Percentiles rank a stretch among this genome's conserved stretches.
Evolutionary conservation across 2,329 filamentous ascomycete species (phyloP).

Genomic region (Hirsutella minnesotensis): DNA sequence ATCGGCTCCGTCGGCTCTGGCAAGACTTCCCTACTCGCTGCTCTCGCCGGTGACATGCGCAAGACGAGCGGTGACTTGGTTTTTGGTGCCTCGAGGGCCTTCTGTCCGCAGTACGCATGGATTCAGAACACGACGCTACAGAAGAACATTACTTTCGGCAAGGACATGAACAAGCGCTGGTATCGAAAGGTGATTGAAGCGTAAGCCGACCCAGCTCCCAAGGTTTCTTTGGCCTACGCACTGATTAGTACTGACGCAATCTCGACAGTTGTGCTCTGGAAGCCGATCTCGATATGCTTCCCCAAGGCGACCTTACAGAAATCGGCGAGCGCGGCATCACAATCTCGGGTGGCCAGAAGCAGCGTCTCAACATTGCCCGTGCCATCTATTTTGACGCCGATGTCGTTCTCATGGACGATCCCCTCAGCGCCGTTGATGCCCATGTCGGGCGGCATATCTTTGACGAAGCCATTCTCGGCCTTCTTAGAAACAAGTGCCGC

Average conservation of each 20-base stretch:
- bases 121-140: constrained; percentile 84
- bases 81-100: constrained; percentile 70
- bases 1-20: constrained; percentile 84
- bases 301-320: constrained; percentile 76
- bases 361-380: constrained; percentile 85
- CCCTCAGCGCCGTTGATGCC: constrained; percentile 56
- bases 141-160: constrained; percentile 87
- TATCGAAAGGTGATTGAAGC: constrained; percentile 75
- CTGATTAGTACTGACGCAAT: background rate
- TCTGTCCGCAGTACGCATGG: constrained; percentile 96
- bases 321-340: constrained; percentile 95
- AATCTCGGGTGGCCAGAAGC: constrained; percentile 90
- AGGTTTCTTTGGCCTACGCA: constrained; percentile 2
- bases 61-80: constrained; percentile 63
- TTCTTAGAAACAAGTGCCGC: constrained; percentile 79
- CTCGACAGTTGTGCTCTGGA: constrained; percentile 58
- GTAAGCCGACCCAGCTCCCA: constrained; percentile 25
- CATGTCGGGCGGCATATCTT: constrained; percentile 70
- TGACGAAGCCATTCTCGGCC: constrained; percentile 83
- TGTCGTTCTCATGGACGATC: constrained; percentile 58
- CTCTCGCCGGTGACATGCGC: constrained; percentile 88
- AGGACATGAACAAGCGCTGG: constrained; percentile 63
- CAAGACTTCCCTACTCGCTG: constrained; percentile 80
- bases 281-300: constrained; percentile 86
- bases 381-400: constrained; percentile 60